Evolutionary conservation across 164 flowering plant species (phyloP), one percentile per base, ranked within the genome.

Genomic region (Platanus orientalis): DNA sequence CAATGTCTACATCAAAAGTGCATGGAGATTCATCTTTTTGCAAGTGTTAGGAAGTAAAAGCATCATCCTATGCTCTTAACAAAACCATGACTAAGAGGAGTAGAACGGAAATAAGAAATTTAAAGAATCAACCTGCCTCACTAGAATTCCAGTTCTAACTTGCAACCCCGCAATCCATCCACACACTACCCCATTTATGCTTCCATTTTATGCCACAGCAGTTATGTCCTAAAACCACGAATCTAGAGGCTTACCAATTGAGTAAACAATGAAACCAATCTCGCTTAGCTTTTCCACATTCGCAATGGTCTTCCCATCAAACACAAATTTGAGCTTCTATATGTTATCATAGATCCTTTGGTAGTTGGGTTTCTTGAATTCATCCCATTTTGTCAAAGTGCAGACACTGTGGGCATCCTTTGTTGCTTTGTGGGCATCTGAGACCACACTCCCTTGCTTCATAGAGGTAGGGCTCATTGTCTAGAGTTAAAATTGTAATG

Each of bases 181-280:
- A 32, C 7, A 32, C 5, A 9, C 39, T 3, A 16, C 6, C 6
- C 4, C 49, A 17, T 19, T 4, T 5, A 16, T 45, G 3, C 5
- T 1, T 36, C 49, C 3, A 17, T 19, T 45, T 55, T 78, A 87
- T 26, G 83, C 88, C 60, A 87, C 78, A 30, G 87, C 88, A 30
- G 93, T 90, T 90, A 88, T 75, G 81, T 88, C 94, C 83, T 85
- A 85, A 66, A 88, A 76, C 94, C 94, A 88, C 61, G 83, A 69
- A 66, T 88, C 94, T 16, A 88, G 78, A 13, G 94, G 94, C 79
- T 88, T 88, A 19, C 93, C 93, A 49, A 87, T 87, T 1, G 90
- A 75, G 80, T 83, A 87, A 29, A 85, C 93, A 40, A 87, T 85
- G 72, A 88, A 88, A 7, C 94, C 94, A 42, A 88, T 88, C 69